A percentile compares a stretch with the other conserved stretches of the same genome.
Evolutionary conservation across 176 grass and related monocot genomes (phyloP).

Genomic region (Carex scoparia): DNA sequence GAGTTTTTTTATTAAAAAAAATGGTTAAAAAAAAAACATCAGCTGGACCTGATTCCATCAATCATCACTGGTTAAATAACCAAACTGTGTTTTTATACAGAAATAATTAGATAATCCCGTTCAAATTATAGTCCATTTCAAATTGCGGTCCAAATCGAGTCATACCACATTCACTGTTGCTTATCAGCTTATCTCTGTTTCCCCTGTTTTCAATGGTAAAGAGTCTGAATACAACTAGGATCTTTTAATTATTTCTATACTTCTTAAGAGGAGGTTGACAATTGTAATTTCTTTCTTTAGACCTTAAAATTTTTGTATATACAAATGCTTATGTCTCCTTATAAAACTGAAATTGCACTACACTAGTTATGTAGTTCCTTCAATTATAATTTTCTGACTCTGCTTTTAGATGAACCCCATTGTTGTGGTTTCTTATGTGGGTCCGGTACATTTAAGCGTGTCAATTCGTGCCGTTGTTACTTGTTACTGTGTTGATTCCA

Average conservation of each 20-base stretch:
- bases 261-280: not conserved
- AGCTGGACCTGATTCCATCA: not conserved
- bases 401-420: no score
- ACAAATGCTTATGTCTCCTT: no score
- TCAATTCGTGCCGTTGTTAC: no score
- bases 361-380: no score
- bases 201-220: no score
- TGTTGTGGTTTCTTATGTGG: no score
- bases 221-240: not conserved
- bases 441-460: no score
- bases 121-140: not conserved
- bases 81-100: not conserved
- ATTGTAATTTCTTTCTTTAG: no score
- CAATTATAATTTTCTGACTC: no score
- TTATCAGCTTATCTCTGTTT: not conserved
- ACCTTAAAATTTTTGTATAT: no score
- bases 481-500: no score
- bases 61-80: not conserved
- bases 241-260: not conserved
- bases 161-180: not conserved
- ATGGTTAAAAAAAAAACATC: not conserved
- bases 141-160: not conserved
- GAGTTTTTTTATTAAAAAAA: not conserved
- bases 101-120: not conserved
- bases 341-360: no score